Evolutionary conservation across 345 rosid genomes (phyloP).

Genomic region (Odontarrhena argentea): DNA sequence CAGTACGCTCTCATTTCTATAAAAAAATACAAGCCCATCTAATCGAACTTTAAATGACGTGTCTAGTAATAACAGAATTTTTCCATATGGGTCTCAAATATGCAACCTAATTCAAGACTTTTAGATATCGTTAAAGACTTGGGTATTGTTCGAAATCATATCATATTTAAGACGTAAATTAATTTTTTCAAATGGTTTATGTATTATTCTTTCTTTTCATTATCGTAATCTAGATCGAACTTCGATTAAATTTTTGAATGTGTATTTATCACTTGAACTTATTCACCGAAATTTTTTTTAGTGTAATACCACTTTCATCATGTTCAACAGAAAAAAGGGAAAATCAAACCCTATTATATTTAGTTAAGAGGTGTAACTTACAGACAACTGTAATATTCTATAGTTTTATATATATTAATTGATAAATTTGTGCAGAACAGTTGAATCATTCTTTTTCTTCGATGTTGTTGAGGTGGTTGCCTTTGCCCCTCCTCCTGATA

Average conservation of each 20-base stretch:
- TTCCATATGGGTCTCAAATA: no score
- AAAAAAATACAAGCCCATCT: background rate
- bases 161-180: no score
- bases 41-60: background rate
- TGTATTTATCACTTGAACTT: no score
- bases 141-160: no score
- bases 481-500: constrained; percentile 29
- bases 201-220: no score
- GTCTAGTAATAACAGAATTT: no score
- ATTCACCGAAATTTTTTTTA: no score
- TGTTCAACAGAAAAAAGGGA: background rate
- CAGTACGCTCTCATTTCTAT: background rate
- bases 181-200: no score
- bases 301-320: background rate
- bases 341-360: background rate
- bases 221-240: no score
- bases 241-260: no score
- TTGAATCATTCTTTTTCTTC: constrained; percentile 31
- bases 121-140: no score
- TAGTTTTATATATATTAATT: background rate
- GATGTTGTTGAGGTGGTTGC: constrained; percentile 39
- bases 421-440: constrained; percentile 10
- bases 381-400: constrained; percentile 25
- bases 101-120: no score
- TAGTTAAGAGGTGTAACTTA: background rate